Evolutionary conservation across 2,329 filamentous ascomycete genomes (phyloP), one percentile per base, ranked within the genome.

Genomic region (Cladosporium sp.): DNA sequence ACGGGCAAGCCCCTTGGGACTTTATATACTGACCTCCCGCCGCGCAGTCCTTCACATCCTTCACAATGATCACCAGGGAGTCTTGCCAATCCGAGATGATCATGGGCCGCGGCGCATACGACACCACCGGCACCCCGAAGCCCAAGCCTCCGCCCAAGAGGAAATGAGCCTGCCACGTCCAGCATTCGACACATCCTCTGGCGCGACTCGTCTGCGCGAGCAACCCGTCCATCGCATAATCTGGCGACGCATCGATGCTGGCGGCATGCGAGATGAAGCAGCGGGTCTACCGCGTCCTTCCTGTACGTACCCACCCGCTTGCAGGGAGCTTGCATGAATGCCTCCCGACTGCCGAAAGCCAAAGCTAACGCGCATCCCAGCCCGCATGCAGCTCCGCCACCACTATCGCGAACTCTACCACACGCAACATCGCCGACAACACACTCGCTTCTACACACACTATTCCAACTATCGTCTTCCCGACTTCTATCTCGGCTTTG

Each of bases 71-170:
- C 61, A 65, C 72, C 69, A 69, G 72, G 69, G 72, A 73, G 58
- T 70, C 69, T 54, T 55, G 55, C 56, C 68, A 72, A 62, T 69
- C 72, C 49, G 73, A 67, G 68, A 61, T 65, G 58, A 76, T 77
- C 71, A 78, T 78, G 76, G 76, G 76, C 59, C 75, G 76, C 63
- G 76, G 76, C 60, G 75, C 75, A 59, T 78, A 78, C 69, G 76
- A 78, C 63, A 78, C 75, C 30, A 78, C 76, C 9, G 76, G 76
- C 64, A 75, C 76, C 5, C 73, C 75, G 51, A 76, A 77, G 70
- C 76, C 75, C 4, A 71, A 73, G 55, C 73, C 74, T 37, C 73
- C 73, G 43, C 73, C 71, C 56, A 75, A 76, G 66, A 67, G 66
- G 64, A 66, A 69, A 72, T 74, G 42, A 59, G 12, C 15, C 6